These are phyloP conservation scores for Pharnaceum exiguum DNA, from an alignment of 148 eudicot genomes.

Conservation along the genomic window DNA sequence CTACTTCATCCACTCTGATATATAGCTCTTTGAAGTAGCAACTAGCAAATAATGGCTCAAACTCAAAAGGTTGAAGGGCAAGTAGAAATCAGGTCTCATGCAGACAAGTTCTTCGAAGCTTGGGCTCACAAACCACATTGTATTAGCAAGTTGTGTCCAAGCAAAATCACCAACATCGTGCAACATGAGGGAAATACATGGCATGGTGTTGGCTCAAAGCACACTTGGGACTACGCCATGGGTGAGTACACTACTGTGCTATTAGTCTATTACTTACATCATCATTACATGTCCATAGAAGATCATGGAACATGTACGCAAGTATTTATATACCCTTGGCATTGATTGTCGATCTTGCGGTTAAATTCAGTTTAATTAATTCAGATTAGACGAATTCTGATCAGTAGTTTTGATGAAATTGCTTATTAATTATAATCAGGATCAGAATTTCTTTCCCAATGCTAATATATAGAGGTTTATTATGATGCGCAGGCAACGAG, in stretches of 20 bases:
- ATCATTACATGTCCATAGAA: neutral
- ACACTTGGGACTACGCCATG: conserved; percentile 7
- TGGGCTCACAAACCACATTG: conserved; percentile 13
- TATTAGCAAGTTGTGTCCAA: conserved; percentile 9
- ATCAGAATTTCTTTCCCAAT: too few species aligned
- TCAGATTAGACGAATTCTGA: too few species aligned
- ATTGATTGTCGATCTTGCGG: too few species aligned
- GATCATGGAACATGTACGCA: too few species aligned
- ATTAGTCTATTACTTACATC: neutral
- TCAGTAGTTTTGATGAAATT: too few species aligned
- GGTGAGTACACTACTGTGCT: neutral
- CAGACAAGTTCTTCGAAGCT: conserved; percentile 8
- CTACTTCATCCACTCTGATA: too few species aligned
- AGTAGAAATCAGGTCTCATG: conserved; percentile 15
- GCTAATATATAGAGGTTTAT: too few species aligned
- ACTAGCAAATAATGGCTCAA: conserved; percentile 19
- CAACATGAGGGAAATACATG: conserved; percentile 4
- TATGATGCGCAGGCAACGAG: too few species aligned
- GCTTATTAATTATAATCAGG: too few species aligned
- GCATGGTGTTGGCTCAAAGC: conserved; percentile 8
- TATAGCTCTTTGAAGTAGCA: too few species aligned
- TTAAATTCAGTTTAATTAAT: too few species aligned
- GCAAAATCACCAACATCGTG: conserved; percentile 11
- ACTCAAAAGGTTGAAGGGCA: conserved; percentile 16
- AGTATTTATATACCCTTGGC: too few species aligned